Evolutionary conservation across 2,329 filamentous ascomycete genomes (phyloP).

Genomic region (Ophiostoma ulmi): DNA sequence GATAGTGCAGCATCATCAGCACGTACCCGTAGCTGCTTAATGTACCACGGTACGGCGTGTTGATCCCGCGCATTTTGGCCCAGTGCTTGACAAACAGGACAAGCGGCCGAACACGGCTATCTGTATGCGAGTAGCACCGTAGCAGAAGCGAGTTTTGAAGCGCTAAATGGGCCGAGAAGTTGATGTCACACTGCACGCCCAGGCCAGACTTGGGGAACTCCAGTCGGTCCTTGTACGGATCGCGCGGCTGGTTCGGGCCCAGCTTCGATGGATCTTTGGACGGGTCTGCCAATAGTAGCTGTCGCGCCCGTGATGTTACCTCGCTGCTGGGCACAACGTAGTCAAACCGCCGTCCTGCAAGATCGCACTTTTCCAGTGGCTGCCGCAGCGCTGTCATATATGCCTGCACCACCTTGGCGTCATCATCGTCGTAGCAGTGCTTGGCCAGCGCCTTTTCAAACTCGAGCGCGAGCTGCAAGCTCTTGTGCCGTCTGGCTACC

Average conservation of each 20-base stretch:
- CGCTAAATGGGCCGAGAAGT: slow-evolving; percentile 78
- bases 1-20: slow-evolving; percentile 85
- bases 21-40: slow-evolving; percentile 88
- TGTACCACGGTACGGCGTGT: slow-evolving; percentile 79
- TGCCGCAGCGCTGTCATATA: slow-evolving; percentile 50
- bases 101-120: slow-evolving; percentile 70
- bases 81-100: slow-evolving; percentile 86
- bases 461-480: slow-evolving; percentile 51
- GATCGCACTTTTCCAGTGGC: slow-evolving; percentile 31
- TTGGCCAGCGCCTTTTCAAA: slow-evolving; percentile 51
- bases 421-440: slow-evolving; percentile 40
- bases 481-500: slow-evolving; percentile 48
- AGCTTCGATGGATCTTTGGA: slow-evolving; percentile 48
- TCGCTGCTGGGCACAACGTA: slow-evolving; percentile 39
- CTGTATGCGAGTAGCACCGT: slow-evolving; percentile 75
- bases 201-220: slow-evolving; percentile 73
- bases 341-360: slow-evolving; percentile 30
- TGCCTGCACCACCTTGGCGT: slow-evolving; percentile 38
- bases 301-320: slow-evolving; percentile 42
- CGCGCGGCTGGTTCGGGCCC: slow-evolving; percentile 47
- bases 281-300: slow-evolving; percentile 43
- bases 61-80: slow-evolving; percentile 81
- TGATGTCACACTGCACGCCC: slow-evolving; percentile 88
- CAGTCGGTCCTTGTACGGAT: slow-evolving; percentile 55
- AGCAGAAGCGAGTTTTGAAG: slow-evolving; percentile 79